Percentiles rank a stretch among this genome's conserved stretches.
These are phyloP conservation scores for Lenzites betulinus DNA, from an alignment of 768 basidiomycete species.

Conservation along the genomic window DNA sequence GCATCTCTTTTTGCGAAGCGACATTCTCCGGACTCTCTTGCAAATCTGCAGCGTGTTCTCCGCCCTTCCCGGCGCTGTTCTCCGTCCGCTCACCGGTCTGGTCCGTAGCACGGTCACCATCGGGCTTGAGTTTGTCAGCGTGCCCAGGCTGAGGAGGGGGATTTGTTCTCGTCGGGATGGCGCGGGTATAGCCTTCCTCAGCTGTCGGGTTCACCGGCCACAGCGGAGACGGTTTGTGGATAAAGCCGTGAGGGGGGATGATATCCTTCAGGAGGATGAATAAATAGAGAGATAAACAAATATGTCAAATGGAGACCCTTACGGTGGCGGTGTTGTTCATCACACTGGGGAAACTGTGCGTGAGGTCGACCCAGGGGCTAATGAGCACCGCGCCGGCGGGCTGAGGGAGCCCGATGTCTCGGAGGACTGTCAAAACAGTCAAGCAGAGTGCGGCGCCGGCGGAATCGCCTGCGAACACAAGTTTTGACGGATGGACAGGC, in stretches of 20 bases:
- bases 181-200: conserved; percentile 35
- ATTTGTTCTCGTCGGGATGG: conserved; percentile 39
- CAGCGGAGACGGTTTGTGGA: conserved; percentile 56
- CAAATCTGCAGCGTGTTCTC: conserved; percentile 22
- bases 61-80: conserved; percentile 23
- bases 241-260: conserved; percentile 61
- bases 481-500: conserved; percentile 62
- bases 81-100: conserved; percentile 21
- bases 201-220: conserved; percentile 54
- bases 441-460: conserved; percentile 74
- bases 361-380: conserved; percentile 85
- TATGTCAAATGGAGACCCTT: conserved; percentile 19
- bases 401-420: conserved; percentile 68
- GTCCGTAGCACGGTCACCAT: conserved; percentile 27
- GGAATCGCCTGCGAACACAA: conserved; percentile 79
- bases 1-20: conserved; percentile 21
- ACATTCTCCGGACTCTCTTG: conserved; percentile 19
- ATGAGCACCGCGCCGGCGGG: conserved; percentile 80
- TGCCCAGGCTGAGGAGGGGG: conserved; percentile 52
- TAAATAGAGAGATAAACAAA: background rate
- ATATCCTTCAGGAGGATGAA: conserved; percentile 54
- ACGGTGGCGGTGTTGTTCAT: conserved; percentile 67
- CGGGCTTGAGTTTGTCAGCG: conserved; percentile 48
- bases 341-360: conserved; percentile 79
- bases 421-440: conserved; percentile 59